phyloP scores from a whole-genome alignment of 805 yeast genomes.

The Priceomyces fermenticarens region DNA sequence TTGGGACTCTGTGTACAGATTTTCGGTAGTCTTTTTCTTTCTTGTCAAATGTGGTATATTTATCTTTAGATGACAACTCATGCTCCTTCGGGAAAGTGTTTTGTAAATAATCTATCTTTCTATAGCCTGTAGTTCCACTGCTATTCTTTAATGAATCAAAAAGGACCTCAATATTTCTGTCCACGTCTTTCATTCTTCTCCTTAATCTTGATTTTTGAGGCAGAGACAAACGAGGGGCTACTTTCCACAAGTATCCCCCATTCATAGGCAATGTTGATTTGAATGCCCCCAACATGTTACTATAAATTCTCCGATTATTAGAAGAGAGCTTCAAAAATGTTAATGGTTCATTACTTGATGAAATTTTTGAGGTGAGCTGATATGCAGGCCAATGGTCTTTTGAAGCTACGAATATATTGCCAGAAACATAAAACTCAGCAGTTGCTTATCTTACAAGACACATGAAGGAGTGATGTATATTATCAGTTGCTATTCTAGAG shows the following conservation, averaged over 20 bases:
- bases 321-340: not conserved
- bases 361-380: too few species aligned
- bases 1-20: slow-evolving; percentile 82
- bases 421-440: too few species aligned
- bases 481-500: too few species aligned
- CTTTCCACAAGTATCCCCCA: slow-evolving; percentile 76
- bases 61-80: slow-evolving; percentile 79
- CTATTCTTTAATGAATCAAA: slow-evolving; percentile 31
- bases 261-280: slow-evolving; percentile 51
- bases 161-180: slow-evolving; percentile 67
- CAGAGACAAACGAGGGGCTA: slow-evolving; percentile 55
- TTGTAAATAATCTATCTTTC: slow-evolving; percentile 34
- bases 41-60: slow-evolving; percentile 81
- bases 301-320: not conserved
- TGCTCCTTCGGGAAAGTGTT: slow-evolving; percentile 65
- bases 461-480: too few species aligned
- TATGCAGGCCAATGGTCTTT: too few species aligned
- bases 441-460: too few species aligned
- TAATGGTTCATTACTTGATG: too few species aligned
- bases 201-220: slow-evolving; percentile 84
- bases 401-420: too few species aligned
- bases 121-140: slow-evolving; percentile 32
- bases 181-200: slow-evolving; percentile 78
- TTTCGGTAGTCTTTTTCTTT: slow-evolving; percentile 79
- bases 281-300: slow-evolving; percentile 68